Percentiles rank a stretch among this genome's conserved stretches.
These are phyloP conservation scores for Cenchrus purpureus DNA, from an alignment of 176 grass and related monocot species.

Conservation along the genomic window DNA sequence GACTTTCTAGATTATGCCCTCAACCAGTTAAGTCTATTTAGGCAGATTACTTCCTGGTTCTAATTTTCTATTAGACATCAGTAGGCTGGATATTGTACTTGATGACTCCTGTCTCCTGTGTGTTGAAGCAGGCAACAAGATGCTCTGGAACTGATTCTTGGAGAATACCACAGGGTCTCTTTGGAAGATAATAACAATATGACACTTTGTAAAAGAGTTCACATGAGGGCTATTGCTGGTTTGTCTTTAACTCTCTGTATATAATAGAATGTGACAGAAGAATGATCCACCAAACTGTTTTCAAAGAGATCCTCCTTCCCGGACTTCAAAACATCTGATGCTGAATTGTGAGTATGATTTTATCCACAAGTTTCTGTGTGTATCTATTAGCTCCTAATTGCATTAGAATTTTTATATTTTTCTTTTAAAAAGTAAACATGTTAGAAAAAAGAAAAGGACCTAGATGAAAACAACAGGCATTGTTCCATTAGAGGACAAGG, in stretches of 20 bases:
- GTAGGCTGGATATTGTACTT: not conserved
- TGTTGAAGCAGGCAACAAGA: not conserved
- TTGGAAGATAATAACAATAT: not conserved
- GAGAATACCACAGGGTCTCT: not conserved
- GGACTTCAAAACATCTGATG: not conserved
- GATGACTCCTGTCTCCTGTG: not conserved
- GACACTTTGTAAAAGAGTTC: no score
- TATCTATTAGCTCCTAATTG: not conserved
- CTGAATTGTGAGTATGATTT: not conserved
- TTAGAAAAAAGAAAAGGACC: not conserved
- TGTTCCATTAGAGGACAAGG: slow-evolving; percentile 13
- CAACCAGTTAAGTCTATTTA: not conserved
- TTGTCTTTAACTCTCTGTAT: not conserved
- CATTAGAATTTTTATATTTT: not conserved
- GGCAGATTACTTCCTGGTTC: not conserved
- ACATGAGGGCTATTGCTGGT: no score
- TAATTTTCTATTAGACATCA: not conserved
- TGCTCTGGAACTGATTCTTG: not conserved
- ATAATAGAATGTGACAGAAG: slow-evolving; percentile 10
- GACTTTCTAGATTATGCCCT: not conserved
- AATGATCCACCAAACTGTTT: not conserved
- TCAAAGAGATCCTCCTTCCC: not conserved
- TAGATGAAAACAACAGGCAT: not conserved
- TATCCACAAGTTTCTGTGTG: not conserved
- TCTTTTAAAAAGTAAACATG: not conserved